phyloP scores from a whole-genome alignment of 805 yeast genomes.

The Candida nemodendra region DNA sequence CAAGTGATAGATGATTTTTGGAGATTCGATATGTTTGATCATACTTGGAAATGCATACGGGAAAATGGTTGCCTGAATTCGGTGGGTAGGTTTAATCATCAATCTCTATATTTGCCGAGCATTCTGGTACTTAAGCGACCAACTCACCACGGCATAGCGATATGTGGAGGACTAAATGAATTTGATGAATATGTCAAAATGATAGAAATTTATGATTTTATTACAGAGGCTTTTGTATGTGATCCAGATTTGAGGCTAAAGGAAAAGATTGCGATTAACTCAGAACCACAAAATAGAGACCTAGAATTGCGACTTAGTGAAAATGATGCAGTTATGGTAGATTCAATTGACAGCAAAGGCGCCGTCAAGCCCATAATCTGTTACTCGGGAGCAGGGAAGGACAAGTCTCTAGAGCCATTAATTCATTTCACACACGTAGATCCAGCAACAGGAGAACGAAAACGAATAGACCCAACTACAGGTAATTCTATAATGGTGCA shows the following conservation, averaged over 20 bases:
- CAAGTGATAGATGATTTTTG: slow-evolving; percentile 64
- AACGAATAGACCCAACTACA: slow-evolving; percentile 1
- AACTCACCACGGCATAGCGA: slow-evolving; percentile 47
- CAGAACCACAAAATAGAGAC: slow-evolving; percentile 20
- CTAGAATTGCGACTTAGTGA: slow-evolving; percentile 5
- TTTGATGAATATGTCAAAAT: slow-evolving; percentile 33
- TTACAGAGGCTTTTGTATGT: slow-evolving; percentile 30
- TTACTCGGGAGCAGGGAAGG: slow-evolving; percentile 10
- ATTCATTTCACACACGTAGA: slow-evolving; percentile 14
- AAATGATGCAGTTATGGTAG: slow-evolving; percentile 9
- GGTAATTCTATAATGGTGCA: slow-evolving; percentile 10
- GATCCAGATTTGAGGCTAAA: slow-evolving; percentile 10
- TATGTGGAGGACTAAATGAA: slow-evolving; percentile 53
- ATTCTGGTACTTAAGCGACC: slow-evolving; percentile 34
- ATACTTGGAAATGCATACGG: slow-evolving; percentile 53
- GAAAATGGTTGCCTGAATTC: slow-evolving; percentile 30
- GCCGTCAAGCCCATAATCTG: slow-evolving; percentile 7
- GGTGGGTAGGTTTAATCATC: slow-evolving; percentile 49
- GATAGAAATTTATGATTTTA: slow-evolving; percentile 45
- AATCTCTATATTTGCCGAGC: slow-evolving; percentile 41
- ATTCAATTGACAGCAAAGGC: slow-evolving; percentile 2
- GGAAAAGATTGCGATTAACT: slow-evolving; percentile 17
- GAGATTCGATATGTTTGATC: slow-evolving; percentile 56
- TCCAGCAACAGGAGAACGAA: slow-evolving; percentile 9
- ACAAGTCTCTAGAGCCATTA: slow-evolving; percentile 13